These are phyloP conservation scores for Aspergillus haitiensis DNA, from an alignment of 495 filamentous ascomycete genomes.

Conservation along the genomic window DNA sequence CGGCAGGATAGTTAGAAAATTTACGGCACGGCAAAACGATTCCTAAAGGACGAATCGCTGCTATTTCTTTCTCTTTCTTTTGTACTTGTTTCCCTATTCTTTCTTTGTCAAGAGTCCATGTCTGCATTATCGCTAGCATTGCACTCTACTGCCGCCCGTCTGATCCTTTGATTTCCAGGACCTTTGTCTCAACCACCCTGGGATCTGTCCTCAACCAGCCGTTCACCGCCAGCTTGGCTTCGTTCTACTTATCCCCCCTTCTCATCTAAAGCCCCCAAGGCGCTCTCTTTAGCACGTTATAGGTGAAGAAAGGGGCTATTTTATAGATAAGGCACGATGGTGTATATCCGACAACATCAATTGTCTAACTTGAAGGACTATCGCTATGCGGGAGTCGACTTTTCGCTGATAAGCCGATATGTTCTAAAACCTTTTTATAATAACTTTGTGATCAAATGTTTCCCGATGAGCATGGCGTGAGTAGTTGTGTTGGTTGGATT, in stretches of 20 bases:
- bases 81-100: not conserved
- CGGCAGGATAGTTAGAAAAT: conserved; percentile 3
- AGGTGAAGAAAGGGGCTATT: conserved; percentile 1
- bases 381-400: conserved; percentile 89
- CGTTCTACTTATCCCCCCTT: not conserved
- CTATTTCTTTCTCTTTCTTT: not conserved
- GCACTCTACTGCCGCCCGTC: conserved; percentile 1
- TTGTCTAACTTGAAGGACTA: conserved; percentile 86
- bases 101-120: not conserved
- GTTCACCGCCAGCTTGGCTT: conserved; percentile 9
- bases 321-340: conserved; percentile 47
- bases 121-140: not conserved
- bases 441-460: conserved; percentile 87
- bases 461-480: conserved; percentile 93
- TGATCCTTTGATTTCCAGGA: conserved; percentile 5
- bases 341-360: conserved; percentile 90
- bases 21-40: not conserved
- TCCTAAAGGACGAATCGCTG: not conserved
- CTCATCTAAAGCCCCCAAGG: not conserved
- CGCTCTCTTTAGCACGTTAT: not conserved
- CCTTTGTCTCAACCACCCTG: not conserved
- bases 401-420: conserved; percentile 83
- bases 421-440: conserved; percentile 97
- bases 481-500: conserved; percentile 36
- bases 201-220: not conserved